Evolutionary conservation across 768 basidiomycete species (phyloP), one percentile per base, ranked within the genome.

Genomic region (Trametes villosa): DNA sequence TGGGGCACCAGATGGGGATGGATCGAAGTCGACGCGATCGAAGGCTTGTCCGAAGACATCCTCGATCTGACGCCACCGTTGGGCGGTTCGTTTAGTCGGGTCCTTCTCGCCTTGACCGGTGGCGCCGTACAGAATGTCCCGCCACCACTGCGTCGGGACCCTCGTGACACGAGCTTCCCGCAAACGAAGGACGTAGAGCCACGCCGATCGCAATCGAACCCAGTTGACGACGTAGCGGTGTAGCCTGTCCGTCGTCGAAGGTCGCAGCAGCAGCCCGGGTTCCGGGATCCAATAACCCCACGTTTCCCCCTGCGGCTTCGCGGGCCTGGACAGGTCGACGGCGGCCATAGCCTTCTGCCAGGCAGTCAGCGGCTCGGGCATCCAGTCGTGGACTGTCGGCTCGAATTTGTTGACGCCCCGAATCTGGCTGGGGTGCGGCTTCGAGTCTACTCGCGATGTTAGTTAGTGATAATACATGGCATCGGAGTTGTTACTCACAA

Each of bases 221-320:
- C 51, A 52, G 20, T n/a, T 52, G 27, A 52, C 33, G 34, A 52
- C 17, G 38, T 52, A 52, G 8, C 51, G 34, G n/a, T 18, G 11
- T 20, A 26, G 30, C 6, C 51, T 34, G 12, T 52, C 51, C 12
- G 22, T 13, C 6, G 51, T 52, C 9, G n/a, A 5, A 9, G 51
- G 18, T 7, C 51, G 33, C 9, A 52, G 22, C 9, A 52, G 20
- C 12, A 52, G 34, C 12, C 33, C 33, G 4, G 51, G 51, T 17
- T 52, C 51, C 12, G 51, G 51, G 20, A 52, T 38, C 51, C 51
- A 52, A 24, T 52, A 52, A 24, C 51, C 51, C 51, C 51, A 52
- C 12, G 18, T 17, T 6, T 41, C 8, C n/a, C 8, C 5, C 7
- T 41, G 15, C 17, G 51, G 38, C 4, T 41, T 38, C 18, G 20